phyloP scores from a whole-genome alignment of 495 filamentous ascomycete genomes.

The Penicillium longicatenatum region DNA sequence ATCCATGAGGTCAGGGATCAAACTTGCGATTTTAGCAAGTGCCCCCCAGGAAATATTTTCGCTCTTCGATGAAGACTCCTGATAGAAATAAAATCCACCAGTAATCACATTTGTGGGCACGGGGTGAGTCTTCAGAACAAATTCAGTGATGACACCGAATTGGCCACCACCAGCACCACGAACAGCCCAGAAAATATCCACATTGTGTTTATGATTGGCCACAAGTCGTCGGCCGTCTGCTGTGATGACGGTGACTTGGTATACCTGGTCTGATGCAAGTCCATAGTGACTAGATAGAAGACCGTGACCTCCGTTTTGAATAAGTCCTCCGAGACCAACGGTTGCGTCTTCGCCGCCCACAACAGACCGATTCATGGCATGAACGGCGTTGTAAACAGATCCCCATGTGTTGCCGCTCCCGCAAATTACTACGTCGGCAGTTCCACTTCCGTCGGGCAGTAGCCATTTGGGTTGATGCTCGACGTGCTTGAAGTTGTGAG shows the following conservation, averaged over 20 bases:
- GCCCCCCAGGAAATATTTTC: slow-evolving; percentile 44
- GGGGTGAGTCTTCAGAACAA: slow-evolving; percentile 38
- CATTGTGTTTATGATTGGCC: slow-evolving; percentile 47
- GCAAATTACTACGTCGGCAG: slow-evolving; percentile 26
- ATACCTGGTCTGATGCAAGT: slow-evolving; percentile 44
- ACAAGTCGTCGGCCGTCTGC: slow-evolving; percentile 46
- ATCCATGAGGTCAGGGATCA: slow-evolving; percentile 46
- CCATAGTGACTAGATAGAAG: slow-evolving; percentile 16
- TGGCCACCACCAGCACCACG: slow-evolving; percentile 31
- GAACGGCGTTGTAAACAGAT: slow-evolving; percentile 12
- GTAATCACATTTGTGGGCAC: slow-evolving; percentile 35
- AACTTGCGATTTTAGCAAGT: slow-evolving; percentile 35
- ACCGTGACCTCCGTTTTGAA: slow-evolving; percentile 58
- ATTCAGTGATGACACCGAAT: slow-evolving; percentile 42
- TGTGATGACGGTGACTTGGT: slow-evolving; percentile 55
- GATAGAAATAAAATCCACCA: slow-evolving; percentile 27
- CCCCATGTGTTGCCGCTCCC: slow-evolving; percentile 31
- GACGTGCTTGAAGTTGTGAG: slow-evolving; percentile 46
- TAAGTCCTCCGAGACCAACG: slow-evolving; percentile 50
- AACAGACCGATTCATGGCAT: slow-evolving; percentile 20
- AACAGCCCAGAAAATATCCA: slow-evolving; percentile 57
- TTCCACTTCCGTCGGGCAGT: slow-evolving; percentile 23
- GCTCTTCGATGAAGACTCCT: slow-evolving; percentile 32
- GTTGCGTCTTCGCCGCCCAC: slow-evolving; percentile 28
- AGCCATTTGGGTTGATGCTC: slow-evolving; percentile 26